These are phyloP conservation scores for Aspergillus fumigatus DNA, from an alignment of 2,329 filamentous ascomycete genomes.

Conservation along the genomic window DNA sequence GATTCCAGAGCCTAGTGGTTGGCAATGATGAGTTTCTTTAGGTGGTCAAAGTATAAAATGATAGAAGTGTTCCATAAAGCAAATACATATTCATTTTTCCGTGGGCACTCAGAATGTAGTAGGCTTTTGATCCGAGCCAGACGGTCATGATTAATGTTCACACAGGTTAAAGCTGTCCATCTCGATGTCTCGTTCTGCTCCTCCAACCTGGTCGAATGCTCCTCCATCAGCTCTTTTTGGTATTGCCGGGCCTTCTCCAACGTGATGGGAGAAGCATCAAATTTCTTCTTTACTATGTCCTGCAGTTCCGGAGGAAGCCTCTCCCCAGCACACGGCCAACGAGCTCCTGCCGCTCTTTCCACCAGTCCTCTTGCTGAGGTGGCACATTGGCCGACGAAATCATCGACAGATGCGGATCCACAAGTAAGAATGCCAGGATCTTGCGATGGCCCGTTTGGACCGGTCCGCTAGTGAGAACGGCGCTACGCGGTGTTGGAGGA, in stretches of 20 bases:
- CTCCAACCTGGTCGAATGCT: conserved; percentile 20
- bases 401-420: conserved; percentile 52
- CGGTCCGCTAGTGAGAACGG: conserved; percentile 49
- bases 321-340: conserved; percentile 1
- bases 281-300: conserved; percentile 23
- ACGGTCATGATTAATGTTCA: conserved; percentile 9
- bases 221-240: conserved; percentile 38
- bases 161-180: conserved; percentile 11
- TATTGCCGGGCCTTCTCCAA: conserved; percentile 37
- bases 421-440: conserved; percentile 55
- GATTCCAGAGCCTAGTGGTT: not conserved
- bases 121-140: no score
- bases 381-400: conserved; percentile 51
- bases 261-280: conserved; percentile 21
- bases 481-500: conserved; percentile 49
- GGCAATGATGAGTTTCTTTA: no score
- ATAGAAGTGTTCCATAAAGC: no score
- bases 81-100: no score
- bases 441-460: conserved; percentile 51
- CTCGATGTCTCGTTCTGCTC: conserved; percentile 10
- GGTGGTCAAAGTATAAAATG: not conserved
- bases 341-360: conserved; percentile 17
- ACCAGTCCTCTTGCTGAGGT: conserved; percentile 49
- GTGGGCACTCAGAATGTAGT: no score
- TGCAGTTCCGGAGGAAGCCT: conserved; percentile 21